A percentile compares a stretch with the other conserved stretches of the same genome.
Conservation (phyloP, 2,329 filamentous ascomycete species). For the Fusarium abutilonis region DNA sequence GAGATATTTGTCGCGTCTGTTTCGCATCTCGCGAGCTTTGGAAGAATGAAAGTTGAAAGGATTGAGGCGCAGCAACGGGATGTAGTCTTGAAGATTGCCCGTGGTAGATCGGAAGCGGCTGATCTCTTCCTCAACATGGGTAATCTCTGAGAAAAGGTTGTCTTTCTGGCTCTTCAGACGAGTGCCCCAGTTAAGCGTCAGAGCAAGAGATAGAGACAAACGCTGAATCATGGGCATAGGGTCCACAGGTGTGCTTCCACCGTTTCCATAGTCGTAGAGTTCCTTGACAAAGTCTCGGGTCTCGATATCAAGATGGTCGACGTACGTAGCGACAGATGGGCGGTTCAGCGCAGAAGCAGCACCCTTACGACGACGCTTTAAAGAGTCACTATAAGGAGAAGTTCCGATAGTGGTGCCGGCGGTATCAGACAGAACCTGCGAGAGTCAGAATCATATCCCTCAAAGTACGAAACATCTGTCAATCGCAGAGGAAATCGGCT, state of each 20-base stretch:
- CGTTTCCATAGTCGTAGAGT: slow-evolving; percentile 65
- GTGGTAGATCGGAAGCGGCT: slow-evolving; percentile 68
- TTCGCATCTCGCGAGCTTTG: slow-evolving; percentile 68
- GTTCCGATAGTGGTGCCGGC: slow-evolving; percentile 75
- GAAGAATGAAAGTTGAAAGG: slow-evolving; percentile 68
- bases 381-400: slow-evolving; percentile 70
- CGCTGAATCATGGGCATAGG: slow-evolving; percentile 76
- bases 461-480: not conserved
- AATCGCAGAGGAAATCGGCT: accelerated
- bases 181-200: slow-evolving; percentile 74
- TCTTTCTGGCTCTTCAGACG: slow-evolving; percentile 68
- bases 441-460: not conserved
- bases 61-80: slow-evolving; percentile 67
- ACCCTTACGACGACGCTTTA: slow-evolving; percentile 72
- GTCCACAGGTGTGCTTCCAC: slow-evolving; percentile 64
- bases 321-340: slow-evolving; percentile 69
- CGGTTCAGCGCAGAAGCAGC: slow-evolving; percentile 73
- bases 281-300: slow-evolving; percentile 71
- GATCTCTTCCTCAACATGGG: slow-evolving; percentile 69
- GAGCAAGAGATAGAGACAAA: slow-evolving; percentile 67
- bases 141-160: slow-evolving; percentile 69
- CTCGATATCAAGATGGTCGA: slow-evolving; percentile 70
- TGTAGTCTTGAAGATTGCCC: slow-evolving; percentile 70
- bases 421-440: slow-evolving; percentile 69
- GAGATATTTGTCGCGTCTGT: slow-evolving; percentile 69